Percentiles rank a stretch among this genome's conserved stretches.
These are phyloP conservation scores for Penicillium sp. DNA, from an alignment of 2,329 filamentous ascomycete genomes.

Conservation along the genomic window DNA sequence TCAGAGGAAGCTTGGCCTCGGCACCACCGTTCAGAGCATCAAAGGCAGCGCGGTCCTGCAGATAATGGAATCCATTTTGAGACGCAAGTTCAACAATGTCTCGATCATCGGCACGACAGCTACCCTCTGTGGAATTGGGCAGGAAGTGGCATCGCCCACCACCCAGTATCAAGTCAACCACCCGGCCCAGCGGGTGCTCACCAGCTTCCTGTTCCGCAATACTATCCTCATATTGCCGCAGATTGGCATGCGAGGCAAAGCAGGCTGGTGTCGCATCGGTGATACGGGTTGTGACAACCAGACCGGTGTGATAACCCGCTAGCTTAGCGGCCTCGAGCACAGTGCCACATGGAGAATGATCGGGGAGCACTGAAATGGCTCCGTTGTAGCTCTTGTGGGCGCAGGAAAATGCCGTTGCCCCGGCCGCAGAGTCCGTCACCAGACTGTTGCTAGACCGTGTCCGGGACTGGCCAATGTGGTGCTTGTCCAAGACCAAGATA, in stretches of 20 bases:
- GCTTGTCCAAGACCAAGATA: conserved; percentile 77
- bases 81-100: conserved; percentile 75
- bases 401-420: conserved; percentile 94
- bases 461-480: conserved; percentile 87
- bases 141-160: conserved; percentile 93
- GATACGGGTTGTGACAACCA: conserved; percentile 92
- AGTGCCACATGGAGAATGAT: conserved; percentile 85
- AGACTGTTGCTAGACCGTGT: conserved; percentile 83
- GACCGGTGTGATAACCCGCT: conserved; percentile 86
- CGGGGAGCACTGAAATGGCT: conserved; percentile 85
- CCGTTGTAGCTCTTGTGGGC: conserved; percentile 94
- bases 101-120: conserved; percentile 78
- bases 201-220: conserved; percentile 94
- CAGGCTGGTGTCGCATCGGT: conserved; percentile 96
- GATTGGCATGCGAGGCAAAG: conserved; percentile 85
- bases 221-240: conserved; percentile 78
- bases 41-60: conserved; percentile 72
- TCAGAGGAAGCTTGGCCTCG: conserved; percentile 72
- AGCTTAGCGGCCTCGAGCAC: conserved; percentile 91
- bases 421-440: conserved; percentile 95
- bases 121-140: conserved; percentile 76
- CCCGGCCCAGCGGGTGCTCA: conserved; percentile 79
- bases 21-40: conserved; percentile 71
- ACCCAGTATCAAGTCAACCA: conserved; percentile 90
- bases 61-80: conserved; percentile 79